These are phyloP conservation scores for Aciculoconidium aculeatum DNA, from an alignment of 805 yeast genomes.

Conservation along the genomic window DNA sequence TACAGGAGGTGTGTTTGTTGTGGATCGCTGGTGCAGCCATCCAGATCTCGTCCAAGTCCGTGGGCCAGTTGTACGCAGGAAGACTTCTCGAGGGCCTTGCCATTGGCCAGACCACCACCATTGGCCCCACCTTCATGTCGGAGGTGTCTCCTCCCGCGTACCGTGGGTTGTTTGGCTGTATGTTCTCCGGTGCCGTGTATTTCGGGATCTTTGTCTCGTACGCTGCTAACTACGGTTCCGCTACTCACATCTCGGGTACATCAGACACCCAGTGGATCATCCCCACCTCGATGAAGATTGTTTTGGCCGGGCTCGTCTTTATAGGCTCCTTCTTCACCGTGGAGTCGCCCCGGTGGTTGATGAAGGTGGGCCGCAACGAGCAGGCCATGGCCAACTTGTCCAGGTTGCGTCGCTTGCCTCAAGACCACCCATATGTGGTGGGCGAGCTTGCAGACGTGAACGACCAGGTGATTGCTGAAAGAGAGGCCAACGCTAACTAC, in stretches of 20 bases:
- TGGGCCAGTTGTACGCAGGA: conserved; percentile 22
- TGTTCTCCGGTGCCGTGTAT: conserved; percentile 21
- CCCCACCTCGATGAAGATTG: conserved; percentile 16
- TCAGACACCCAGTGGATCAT: conserved; percentile 16
- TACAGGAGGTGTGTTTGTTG: conserved; percentile 15
- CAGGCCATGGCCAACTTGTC: conserved; percentile 15
- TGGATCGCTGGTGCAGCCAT: conserved; percentile 18
- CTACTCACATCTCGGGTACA: conserved; percentile 20
- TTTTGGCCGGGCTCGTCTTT: conserved; percentile 16
- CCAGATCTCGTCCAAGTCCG: conserved; percentile 12
- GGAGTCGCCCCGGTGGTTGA: conserved; percentile 21
- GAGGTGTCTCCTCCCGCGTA: conserved; percentile 19
- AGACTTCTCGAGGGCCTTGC: conserved; percentile 21
- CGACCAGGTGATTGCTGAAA: conserved; percentile 16
- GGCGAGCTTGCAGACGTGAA: conserved; percentile 20
- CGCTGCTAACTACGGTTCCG: conserved; percentile 43
- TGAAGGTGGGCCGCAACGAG: conserved; percentile 14
- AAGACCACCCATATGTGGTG: conserved; percentile 19
- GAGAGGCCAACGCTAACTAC: conserved; percentile 13
- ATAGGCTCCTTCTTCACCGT: conserved; percentile 16
- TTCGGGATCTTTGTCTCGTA: conserved; percentile 18
- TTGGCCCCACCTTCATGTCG: conserved; percentile 20
- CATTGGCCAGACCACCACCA: conserved; percentile 20
- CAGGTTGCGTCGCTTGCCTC: conserved; percentile 15
- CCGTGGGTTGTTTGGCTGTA: conserved; percentile 18